Conservation (phyloP, 176 grass and related monocot genomes). For the Oryza longistaminata region DNA sequence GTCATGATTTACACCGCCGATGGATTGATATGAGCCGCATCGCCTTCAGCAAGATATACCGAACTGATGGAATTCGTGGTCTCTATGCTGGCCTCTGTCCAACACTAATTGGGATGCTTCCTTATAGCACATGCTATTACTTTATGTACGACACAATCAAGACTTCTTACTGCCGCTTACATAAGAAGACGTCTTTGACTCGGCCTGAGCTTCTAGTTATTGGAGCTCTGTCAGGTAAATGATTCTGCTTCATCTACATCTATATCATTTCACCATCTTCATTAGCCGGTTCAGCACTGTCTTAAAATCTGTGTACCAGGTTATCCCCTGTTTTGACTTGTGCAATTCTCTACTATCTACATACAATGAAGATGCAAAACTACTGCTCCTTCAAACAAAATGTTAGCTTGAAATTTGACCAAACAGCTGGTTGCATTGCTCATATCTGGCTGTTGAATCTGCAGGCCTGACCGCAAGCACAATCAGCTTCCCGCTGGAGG, state of each 20-base stretch:
- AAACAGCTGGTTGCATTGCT: background rate
- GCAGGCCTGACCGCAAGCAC: constrained; percentile 82
- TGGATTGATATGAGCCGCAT: too few relatives aligned
- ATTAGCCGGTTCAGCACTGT: background rate
- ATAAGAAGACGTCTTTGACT: constrained; percentile 57
- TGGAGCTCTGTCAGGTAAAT: constrained; percentile 73
- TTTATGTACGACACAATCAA: constrained; percentile 90
- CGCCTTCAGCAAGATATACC: constrained; percentile 66
- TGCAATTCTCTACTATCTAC: background rate
- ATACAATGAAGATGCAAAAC: background rate
- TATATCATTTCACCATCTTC: background rate
- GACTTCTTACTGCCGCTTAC: constrained; percentile 67
- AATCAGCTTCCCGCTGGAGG: constrained; percentile 86
- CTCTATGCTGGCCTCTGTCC: constrained; percentile 80
- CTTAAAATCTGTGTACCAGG: background rate
- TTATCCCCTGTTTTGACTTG: background rate
- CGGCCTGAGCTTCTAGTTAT: constrained; percentile 67
- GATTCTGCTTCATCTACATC: constrained; percentile 1
- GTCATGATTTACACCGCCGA: too few relatives aligned
- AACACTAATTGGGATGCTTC: constrained; percentile 76
- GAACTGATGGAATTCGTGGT: constrained; percentile 57
- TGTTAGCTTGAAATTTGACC: background rate
- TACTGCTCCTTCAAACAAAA: background rate
- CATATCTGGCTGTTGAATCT: background rate
- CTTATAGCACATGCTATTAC: constrained; percentile 88